Evolutionary conservation across 129 eudicot species (phyloP), one percentile per base, ranked within the genome.

Genomic region (Rutidosis leptorrhynchoides): DNA sequence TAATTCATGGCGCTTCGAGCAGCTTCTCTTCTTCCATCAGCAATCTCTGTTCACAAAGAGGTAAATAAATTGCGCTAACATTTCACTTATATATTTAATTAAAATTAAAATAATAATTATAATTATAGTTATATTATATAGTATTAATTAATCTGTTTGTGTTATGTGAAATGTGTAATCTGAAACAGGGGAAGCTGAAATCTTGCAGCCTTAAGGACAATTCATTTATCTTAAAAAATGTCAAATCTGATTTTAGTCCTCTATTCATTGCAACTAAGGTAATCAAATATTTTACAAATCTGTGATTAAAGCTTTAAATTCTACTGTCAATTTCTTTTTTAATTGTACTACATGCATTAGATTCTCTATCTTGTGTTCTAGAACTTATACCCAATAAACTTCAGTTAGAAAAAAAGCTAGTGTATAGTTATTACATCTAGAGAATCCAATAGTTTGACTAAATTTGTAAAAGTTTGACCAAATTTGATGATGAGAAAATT

Each of bases 1-100:
- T 12, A 2, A 40, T 7, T 42, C 2, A 88, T 92, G 98, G 98
- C 98, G 61, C 87, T 92, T 22, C 95, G 81, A 76, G 91, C 91
- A 69, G 83, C 95, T 58, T 67, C 94, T 45, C 74, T 83, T 60
- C 78, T 82, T 48, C 86, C 89, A 6, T 79, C 85, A 30, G 79
- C 95, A 17, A 76, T 80, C 74, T 75, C 84, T 23, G 64, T 75
- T 65, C 82, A 77, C 78, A 92, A 85, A 70, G 98, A 88, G 95
- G 96, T 91, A 58, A 26, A 22, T 16, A 15, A 40, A 2, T 40
- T 15, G 46, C 16, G 46, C 46, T 40, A 40, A 37, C 16, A 11
- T 11, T 37, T 10, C 11, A 35, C 40, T 25, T 22, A 1, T 26
- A n/a, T n/a, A n/a, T n/a, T n/a, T n/a, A n/a, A n/a, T n/a, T n/a